phyloP scores from a whole-genome alignment of 208 protist species.

The Wallacemonas rigidus region DNA sequence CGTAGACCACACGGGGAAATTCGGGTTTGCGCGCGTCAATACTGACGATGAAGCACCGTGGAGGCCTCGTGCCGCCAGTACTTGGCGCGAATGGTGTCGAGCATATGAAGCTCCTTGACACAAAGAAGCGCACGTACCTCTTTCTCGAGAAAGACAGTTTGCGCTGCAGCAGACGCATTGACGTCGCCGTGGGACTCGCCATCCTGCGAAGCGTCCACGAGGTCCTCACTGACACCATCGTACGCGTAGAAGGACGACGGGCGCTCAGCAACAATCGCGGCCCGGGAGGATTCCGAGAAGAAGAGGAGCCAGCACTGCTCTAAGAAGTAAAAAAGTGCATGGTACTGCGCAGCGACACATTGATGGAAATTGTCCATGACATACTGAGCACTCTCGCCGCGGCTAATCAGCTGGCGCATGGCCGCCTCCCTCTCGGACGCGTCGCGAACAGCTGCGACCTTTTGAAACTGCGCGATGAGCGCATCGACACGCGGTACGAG shows the following conservation, averaged over 20 bases:
- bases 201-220: background rate
- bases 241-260: slow-evolving; percentile 40
- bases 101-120: slow-evolving; percentile 49
- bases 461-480: slow-evolving; percentile 28
- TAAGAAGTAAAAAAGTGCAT: slow-evolving; percentile 43
- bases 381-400: slow-evolving; percentile 43
- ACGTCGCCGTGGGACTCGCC: slow-evolving; percentile 3
- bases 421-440: slow-evolving; percentile 18
- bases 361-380: slow-evolving; percentile 72
- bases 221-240: slow-evolving; percentile 21
- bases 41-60: slow-evolving; percentile 56
- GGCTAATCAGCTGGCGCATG: slow-evolving; percentile 20
- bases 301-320: slow-evolving; percentile 67
- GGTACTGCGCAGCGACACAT: slow-evolving; percentile 52
- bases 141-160: slow-evolving; percentile 33
- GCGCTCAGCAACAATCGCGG: slow-evolving; percentile 23
- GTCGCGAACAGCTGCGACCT: slow-evolving; percentile 6
- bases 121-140: slow-evolving; percentile 56
- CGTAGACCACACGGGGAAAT: too few relatives aligned
- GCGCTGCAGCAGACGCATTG: background rate
- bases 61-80: slow-evolving; percentile 73
- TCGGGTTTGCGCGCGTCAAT: slow-evolving; percentile 17
- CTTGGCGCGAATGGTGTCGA: slow-evolving; percentile 68
- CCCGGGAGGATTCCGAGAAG: slow-evolving; percentile 30
- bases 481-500: slow-evolving; percentile 29